Percentiles rank a stretch among this genome's conserved stretches.
Conservation (phyloP, 2,329 filamentous ascomycete genomes). For the Akanthomyces muscarius region DNA sequence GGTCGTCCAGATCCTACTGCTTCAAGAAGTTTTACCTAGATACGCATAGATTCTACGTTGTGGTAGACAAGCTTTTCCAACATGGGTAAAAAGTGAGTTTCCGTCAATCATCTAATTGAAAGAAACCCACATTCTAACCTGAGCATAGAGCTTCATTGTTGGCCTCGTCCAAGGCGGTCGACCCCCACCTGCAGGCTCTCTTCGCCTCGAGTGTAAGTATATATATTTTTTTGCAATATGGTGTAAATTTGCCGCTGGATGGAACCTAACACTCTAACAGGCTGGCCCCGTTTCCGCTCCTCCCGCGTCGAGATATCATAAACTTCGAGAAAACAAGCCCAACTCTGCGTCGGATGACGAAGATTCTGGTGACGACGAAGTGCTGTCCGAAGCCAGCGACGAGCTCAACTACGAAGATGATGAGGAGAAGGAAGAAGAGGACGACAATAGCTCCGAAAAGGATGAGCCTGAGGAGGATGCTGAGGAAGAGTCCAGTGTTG, state of each 20-base stretch:
- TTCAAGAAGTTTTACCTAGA: background rate
- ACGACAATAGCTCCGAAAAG: slow-evolving; percentile 20
- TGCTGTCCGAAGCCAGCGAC: slow-evolving; percentile 25
- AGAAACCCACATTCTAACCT: slow-evolving; percentile 16
- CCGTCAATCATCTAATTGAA: background rate
- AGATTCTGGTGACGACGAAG: slow-evolving; percentile 30
- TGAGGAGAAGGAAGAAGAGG: slow-evolving; percentile 8
- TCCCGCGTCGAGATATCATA: slow-evolving; percentile 42
- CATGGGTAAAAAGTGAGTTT: slow-evolving; percentile 23
- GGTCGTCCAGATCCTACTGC: background rate
- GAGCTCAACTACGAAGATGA: slow-evolving; percentile 27
- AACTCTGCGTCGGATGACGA: slow-evolving; percentile 24
- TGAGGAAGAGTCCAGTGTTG: slow-evolving; percentile 38
- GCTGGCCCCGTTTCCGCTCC: slow-evolving; percentile 48
- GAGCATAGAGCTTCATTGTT: slow-evolving; percentile 33
- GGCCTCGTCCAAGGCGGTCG: slow-evolving; percentile 53
- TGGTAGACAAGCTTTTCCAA: background rate
- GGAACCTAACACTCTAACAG: slow-evolving; percentile 31
- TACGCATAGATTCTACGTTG: background rate
- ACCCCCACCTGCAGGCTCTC: slow-evolving; percentile 65
- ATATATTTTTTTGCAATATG: background rate
- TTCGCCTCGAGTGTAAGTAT: slow-evolving; percentile 68
- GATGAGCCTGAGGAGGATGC: slow-evolving; percentile 26
- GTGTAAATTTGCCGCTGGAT: background rate
- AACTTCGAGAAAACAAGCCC: slow-evolving; percentile 33